Base-by-base conservation (phyloP, 257 asterid genomes). In the Pogostemon cablin region DNA sequence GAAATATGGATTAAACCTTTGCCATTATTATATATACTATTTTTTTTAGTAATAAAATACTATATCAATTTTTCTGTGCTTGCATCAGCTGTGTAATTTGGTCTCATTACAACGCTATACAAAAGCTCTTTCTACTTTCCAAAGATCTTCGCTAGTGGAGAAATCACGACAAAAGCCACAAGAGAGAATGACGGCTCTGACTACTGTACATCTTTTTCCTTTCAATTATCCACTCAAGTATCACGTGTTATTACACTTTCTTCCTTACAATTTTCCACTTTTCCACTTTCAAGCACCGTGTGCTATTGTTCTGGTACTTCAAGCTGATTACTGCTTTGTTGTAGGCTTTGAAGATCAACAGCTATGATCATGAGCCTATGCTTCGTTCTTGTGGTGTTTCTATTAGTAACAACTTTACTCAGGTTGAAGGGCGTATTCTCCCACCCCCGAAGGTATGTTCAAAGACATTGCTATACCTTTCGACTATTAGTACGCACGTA, bases 101-200 rank as follows among this genome's bases (percentile, higher is more conserved):
- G 83, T 92, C 42, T 86, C 98, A 3, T 75, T 92, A 81, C 98
- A 92, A 86, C 86, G 98, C 0, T 92, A 92, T 66, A 92, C 98
- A 4, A 92, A 90, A 84, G 83, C 98, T 6, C 68, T 92, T 11
- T 75, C 92, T 12, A 83, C 88, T 40, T 82, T 89, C 40, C 98
- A 92, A 79, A 86, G 96, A 77, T 69, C 96, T 62, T 84, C 96
- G 4, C 68, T 92, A 42, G 96, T 89, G 9, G 98, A 92, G 80
- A 92, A 92, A 74, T 92, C 98, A 4, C 83, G 98, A 5, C 98
- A 92, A 58, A 92, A 90, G 78, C 98, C 96, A 2, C 96, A 85
- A 41, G 98, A 92, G 69, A 80, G 96, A 76, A 92, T 92, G 96
- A 66, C 79, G 1, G 85, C 85, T 69, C 81, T 92, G 73, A 84